Conservation (phyloP, 2,329 filamentous ascomycete genomes). For the Aspergillus brasiliensis region DNA sequence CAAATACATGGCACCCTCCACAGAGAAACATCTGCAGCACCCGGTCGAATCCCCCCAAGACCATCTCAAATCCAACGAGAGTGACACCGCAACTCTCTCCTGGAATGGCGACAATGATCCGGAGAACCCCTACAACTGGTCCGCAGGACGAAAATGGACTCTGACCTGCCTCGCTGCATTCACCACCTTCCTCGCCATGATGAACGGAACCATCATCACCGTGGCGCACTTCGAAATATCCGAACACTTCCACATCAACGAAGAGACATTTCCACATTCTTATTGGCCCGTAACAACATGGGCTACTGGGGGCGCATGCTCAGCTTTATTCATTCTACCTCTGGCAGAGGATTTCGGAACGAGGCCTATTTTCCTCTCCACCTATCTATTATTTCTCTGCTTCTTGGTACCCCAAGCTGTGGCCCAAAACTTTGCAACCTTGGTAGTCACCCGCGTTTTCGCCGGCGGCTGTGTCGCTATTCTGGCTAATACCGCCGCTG, state of each 20-base stretch:
- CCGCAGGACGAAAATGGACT: constrained; percentile 18
- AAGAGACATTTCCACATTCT: constrained; percentile 20
- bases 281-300: constrained; percentile 25
- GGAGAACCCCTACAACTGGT: constrained; percentile 24
- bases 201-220: constrained; percentile 25
- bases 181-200: constrained; percentile 21
- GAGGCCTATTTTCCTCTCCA: constrained; percentile 42
- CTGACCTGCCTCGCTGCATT: constrained; percentile 17
- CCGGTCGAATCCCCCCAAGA: too few relatives aligned
- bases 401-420: constrained; percentile 48
- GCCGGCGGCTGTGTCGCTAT: constrained; percentile 46
- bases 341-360: constrained; percentile 25
- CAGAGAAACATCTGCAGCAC: too few relatives aligned
- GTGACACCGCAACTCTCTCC: too few relatives aligned
- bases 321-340: constrained; percentile 21
- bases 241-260: constrained; percentile 15
- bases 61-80: too few relatives aligned
- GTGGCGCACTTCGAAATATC: constrained; percentile 19
- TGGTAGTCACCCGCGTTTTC: constrained; percentile 48
- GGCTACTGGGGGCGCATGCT: constrained; percentile 20
- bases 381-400: constrained; percentile 43
- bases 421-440: constrained; percentile 49
- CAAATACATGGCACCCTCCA: too few relatives aligned
- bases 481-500: constrained; percentile 41
- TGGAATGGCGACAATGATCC: constrained; percentile 16